These are phyloP conservation scores for Deinandra increscens DNA, from an alignment of 129 eudicot genomes.

Conservation along the genomic window DNA sequence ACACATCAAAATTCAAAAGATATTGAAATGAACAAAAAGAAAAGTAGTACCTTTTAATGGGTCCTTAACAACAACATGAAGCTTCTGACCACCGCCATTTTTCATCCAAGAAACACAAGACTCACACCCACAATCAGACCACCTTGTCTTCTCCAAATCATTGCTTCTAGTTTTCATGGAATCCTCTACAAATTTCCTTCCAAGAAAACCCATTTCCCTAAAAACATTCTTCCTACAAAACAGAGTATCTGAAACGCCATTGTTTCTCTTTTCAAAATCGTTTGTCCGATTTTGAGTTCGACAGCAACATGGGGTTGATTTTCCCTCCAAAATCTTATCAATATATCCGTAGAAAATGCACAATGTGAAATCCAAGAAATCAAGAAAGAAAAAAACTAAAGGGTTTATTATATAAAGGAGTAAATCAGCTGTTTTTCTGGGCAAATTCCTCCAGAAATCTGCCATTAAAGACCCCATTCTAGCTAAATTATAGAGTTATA, in stretches of 20 bases:
- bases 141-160: slow-evolving; percentile 36
- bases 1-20: too few relatives aligned
- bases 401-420: slow-evolving; percentile 21
- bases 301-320: slow-evolving; percentile 57
- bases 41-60: slow-evolving; percentile 43
- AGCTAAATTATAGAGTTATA: not conserved
- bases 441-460: slow-evolving; percentile 21
- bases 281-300: slow-evolving; percentile 10
- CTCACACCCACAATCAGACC: slow-evolving; percentile 85
- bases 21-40: not conserved
- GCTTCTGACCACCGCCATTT: slow-evolving; percentile 44
- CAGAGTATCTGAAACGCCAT: slow-evolving; percentile 46
- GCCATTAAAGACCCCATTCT: slow-evolving; percentile 12
- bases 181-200: slow-evolving; percentile 21
- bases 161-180: slow-evolving; percentile 23
- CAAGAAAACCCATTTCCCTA: slow-evolving; percentile 39
- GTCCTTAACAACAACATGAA: slow-evolving; percentile 62
- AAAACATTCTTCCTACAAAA: slow-evolving; percentile 53
- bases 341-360: slow-evolving; percentile 45
- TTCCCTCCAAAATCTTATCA: slow-evolving; percentile 53
- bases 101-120: slow-evolving; percentile 63
- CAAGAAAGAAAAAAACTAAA: slow-evolving; percentile 46
- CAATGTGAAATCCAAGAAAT: slow-evolving; percentile 47
- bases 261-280: slow-evolving; percentile 26
- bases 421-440: slow-evolving; percentile 25